A percentile compares a stretch with the other conserved stretches of the same genome.
These are phyloP conservation scores for Mycena olivaceomarginata DNA, from an alignment of 768 basidiomycete genomes.

Conservation along the genomic window DNA sequence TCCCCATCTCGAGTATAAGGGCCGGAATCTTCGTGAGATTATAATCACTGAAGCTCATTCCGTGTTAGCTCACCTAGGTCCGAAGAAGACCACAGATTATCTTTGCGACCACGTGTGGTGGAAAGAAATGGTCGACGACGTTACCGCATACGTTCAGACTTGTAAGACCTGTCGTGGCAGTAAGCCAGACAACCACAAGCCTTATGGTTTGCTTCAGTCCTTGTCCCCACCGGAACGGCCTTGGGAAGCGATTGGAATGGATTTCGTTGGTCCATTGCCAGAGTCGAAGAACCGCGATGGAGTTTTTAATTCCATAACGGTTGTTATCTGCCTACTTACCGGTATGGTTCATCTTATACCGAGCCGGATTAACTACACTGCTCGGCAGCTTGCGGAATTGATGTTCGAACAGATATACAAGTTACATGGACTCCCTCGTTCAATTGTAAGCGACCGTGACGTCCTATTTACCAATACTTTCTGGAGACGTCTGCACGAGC, in stretches of 20 bases:
- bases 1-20: neutral
- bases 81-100: neutral
- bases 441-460: slow-evolving; percentile 2
- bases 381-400: neutral
- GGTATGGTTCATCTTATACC: neutral
- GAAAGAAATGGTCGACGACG: neutral
- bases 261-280: neutral
- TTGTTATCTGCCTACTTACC: neutral
- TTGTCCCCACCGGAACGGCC: neutral
- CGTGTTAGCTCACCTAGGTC: neutral
- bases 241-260: neutral
- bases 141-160: neutral
- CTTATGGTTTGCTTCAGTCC: neutral
- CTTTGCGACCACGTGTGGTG: neutral
- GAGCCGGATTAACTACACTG: neutral
- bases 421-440: neutral
- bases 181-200: neutral
- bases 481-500: neutral
- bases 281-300: neutral
- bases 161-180: neutral
- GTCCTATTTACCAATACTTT: neutral
- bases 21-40: neutral
- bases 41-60: neutral
- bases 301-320: neutral
- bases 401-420: neutral